phyloP scores from a whole-genome alignment of 2,329 filamentous ascomycete species.

The Colletotrichum euphorbiae region DNA sequence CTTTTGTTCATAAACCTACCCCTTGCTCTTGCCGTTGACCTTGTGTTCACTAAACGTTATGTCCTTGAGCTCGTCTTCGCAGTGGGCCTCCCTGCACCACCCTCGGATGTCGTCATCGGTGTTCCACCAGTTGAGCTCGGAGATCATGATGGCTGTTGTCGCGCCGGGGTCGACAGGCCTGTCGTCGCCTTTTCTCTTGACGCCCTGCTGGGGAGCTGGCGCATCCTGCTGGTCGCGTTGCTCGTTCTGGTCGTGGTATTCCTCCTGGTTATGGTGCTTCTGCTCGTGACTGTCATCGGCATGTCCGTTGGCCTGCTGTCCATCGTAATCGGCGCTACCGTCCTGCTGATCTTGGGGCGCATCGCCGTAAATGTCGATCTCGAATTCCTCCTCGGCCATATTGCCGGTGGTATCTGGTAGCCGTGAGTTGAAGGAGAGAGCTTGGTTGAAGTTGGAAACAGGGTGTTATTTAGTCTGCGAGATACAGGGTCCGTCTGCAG shows the following conservation, averaged over 20 bases:
- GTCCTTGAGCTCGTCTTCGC: conserved; percentile 88
- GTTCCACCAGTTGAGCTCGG: conserved; percentile 96
- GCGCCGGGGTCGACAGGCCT: conserved; percentile 69
- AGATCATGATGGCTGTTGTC: conserved; percentile 82
- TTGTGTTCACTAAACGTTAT: conserved; percentile 99
- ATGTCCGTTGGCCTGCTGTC: conserved; percentile 44
- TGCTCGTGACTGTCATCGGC: conserved; percentile 55
- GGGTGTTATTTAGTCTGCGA: conserved; percentile 43
- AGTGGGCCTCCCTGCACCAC: conserved; percentile 83
- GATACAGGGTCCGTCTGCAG: conserved; percentile 55
- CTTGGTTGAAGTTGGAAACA: conserved; percentile 35
- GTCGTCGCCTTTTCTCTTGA: conserved; percentile 72
- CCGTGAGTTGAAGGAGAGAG: conserved; percentile 32
- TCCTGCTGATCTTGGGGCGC: conserved; percentile 56
- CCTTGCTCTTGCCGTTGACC: conserved; percentile 98
- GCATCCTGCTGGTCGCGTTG: conserved; percentile 44
- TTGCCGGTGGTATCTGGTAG: conserved; percentile 44
- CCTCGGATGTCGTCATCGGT: conserved; percentile 94
- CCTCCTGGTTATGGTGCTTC: conserved; percentile 49
- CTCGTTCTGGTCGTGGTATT: conserved; percentile 41
- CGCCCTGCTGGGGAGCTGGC: conserved; percentile 61
- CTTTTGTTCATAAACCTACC: conserved; percentile 63
- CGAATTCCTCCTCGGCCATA: conserved; percentile 79
- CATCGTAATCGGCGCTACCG: conserved; percentile 53
- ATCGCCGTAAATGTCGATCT: conserved; percentile 79